phyloP scores from a whole-genome alignment of 345 rosid species.

The Bretschneidera sinensis region DNA sequence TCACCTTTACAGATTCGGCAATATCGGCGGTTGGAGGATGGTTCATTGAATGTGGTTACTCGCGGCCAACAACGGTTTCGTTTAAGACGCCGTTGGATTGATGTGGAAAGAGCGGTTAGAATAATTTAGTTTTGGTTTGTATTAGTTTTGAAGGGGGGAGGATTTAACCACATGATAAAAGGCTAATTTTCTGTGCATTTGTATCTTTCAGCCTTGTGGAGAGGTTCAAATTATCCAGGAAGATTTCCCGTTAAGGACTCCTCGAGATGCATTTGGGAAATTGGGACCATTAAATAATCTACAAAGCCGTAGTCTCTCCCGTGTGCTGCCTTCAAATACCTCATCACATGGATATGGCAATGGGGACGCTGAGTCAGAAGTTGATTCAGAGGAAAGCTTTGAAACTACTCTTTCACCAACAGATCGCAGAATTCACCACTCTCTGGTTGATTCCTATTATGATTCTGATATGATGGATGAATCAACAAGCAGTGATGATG shows the following conservation, averaged over 20 bases:
- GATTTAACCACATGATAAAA: neutral
- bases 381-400: constrained; percentile 72
- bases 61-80: constrained; percentile 91
- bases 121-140: constrained; percentile 5
- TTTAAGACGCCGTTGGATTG: constrained; percentile 71
- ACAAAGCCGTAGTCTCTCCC: constrained; percentile 21
- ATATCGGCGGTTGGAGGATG: constrained; percentile 73
- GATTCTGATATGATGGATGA: constrained; percentile 40
- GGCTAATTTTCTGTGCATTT: constrained; percentile 17
- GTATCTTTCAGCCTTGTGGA: constrained; percentile 60
- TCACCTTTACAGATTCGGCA: constrained; percentile 67
- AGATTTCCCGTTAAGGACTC: constrained; percentile 74
- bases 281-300: constrained; percentile 42
- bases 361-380: constrained; percentile 45
- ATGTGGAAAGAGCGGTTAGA: constrained; percentile 86
- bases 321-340: constrained; percentile 25
- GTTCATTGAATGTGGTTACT: constrained; percentile 79
- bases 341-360: constrained; percentile 33
- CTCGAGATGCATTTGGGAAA: constrained; percentile 65
- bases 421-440: constrained; percentile 61
- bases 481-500: constrained; percentile 72
- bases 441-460: constrained; percentile 41
- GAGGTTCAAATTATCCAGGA: constrained; percentile 87
- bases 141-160: neutral
- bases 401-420: constrained; percentile 67